Conservation (phyloP, 2,329 filamentous ascomycete species). For the Zymoseptoria brevis region DNA sequence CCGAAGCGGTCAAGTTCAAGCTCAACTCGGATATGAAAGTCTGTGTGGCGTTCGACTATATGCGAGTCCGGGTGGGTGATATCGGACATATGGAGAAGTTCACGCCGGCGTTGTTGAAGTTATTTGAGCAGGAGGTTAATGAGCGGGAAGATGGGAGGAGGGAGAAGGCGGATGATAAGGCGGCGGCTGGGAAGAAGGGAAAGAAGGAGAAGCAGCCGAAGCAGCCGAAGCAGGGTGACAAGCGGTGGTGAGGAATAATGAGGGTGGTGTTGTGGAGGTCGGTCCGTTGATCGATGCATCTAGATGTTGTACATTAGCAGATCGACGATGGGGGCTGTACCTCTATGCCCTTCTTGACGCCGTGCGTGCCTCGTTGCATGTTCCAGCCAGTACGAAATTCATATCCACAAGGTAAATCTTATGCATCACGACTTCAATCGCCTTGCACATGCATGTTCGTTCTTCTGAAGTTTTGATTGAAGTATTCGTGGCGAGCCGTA, state of each 20-base stretch:
- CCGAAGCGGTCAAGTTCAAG: slow-evolving; percentile 26
- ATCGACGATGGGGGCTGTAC: not conserved
- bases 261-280: slow-evolving; percentile 11
- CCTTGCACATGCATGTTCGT: not conserved
- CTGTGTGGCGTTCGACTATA: slow-evolving; percentile 70
- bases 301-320: not conserved
- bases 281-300: not conserved
- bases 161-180: not conserved
- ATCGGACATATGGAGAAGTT: slow-evolving; percentile 59
- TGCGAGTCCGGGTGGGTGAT: slow-evolving; percentile 63
- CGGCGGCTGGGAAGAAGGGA: slow-evolving; percentile 1
- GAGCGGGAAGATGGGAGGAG: slow-evolving; percentile 12
- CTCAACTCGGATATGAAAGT: slow-evolving; percentile 52
- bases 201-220: slow-evolving; percentile 9
- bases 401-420: not conserved
- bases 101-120: slow-evolving; percentile 49
- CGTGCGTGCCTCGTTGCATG: not conserved
- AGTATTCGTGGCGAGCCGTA: slow-evolving; percentile 12
- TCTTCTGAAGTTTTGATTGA: slow-evolving; percentile 4
- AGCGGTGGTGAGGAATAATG: slow-evolving; percentile 7
- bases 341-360: not conserved
- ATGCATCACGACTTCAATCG: not conserved
- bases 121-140: slow-evolving; percentile 44
- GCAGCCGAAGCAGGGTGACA: slow-evolving; percentile 7
- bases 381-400: not conserved